These are phyloP conservation scores for Komagataella mondaviorum DNA, from an alignment of 805 yeast species.

Conservation along the genomic window DNA sequence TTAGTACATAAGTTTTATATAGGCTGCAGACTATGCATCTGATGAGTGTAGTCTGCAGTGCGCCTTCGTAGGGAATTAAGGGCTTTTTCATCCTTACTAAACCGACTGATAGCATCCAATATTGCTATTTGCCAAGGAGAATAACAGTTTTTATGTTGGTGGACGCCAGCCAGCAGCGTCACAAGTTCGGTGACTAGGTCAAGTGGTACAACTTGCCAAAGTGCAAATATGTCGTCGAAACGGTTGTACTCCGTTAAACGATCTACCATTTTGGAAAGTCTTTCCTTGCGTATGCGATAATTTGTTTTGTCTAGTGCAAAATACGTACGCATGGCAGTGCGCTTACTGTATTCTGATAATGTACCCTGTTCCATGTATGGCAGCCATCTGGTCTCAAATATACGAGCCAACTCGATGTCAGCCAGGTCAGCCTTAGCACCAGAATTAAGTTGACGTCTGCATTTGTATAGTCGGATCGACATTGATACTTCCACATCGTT, in stretches of 20 bases:
- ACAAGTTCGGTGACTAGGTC: not conserved
- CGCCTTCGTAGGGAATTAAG: not conserved
- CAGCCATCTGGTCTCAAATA: not conserved
- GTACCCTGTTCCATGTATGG: not conserved
- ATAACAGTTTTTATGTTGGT: not conserved
- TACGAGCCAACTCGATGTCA: not conserved
- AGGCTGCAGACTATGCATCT: not conserved
- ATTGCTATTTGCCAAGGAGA: not conserved
- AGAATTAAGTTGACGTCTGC: constrained; percentile 1
- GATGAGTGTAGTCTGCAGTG: not conserved
- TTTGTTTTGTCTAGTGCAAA: not conserved
- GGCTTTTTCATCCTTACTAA: not conserved
- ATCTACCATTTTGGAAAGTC: not conserved
- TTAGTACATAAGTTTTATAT: not conserved
- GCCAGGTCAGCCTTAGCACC: not conserved
- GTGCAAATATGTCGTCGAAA: not conserved
- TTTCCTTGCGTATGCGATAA: not conserved
- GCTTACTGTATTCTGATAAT: not conserved
- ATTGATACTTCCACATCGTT: not conserved
- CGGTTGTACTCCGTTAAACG: not conserved
- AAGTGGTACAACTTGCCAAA: not conserved
- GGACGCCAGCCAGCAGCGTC: not conserved
- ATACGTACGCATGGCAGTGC: not conserved
- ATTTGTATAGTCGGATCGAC: not conserved
- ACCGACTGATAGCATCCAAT: not conserved